Evolutionary conservation across 106 monocot genomes (phyloP).

Genomic region (Apostasia shenzhenica): DNA sequence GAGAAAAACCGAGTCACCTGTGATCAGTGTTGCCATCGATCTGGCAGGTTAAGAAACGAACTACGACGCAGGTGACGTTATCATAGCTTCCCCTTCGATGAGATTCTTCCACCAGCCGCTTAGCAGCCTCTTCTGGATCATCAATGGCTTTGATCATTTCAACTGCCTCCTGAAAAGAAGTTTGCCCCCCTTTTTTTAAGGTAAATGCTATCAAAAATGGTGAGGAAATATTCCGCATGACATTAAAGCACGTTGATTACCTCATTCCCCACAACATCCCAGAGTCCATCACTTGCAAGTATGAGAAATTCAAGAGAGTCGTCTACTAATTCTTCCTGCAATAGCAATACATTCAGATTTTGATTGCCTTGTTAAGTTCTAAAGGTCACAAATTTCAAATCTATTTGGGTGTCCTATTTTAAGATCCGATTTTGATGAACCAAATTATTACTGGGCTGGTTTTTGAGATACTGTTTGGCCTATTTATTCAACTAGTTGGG

Average conservation of each 20-base stretch:
- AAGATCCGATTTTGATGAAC: background rate
- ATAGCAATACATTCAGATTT: background rate
- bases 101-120: slow-evolving; percentile 49
- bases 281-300: slow-evolving; percentile 73
- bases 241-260: slow-evolving; percentile 11
- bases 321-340: slow-evolving; percentile 59
- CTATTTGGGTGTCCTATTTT: background rate
- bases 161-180: slow-evolving; percentile 42
- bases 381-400: too few relatives aligned
- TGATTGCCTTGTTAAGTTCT: background rate
- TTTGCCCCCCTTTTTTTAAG: background rate
- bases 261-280: slow-evolving; percentile 77
- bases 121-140: slow-evolving; percentile 59
- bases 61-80: slow-evolving; percentile 59
- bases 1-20: too few relatives aligned
- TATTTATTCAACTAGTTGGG: too few relatives aligned
- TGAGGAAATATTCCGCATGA: background rate
- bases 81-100: slow-evolving; percentile 56
- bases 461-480: too few relatives aligned
- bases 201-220: background rate
- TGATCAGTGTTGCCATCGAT: background rate
- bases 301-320: slow-evolving; percentile 68
- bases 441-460: too few relatives aligned
- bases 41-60: slow-evolving; percentile 28
- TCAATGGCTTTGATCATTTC: slow-evolving; percentile 46